Evolutionary conservation across 1,284 basidiomycete genomes (phyloP), one percentile per base, ranked within the genome.

Genomic region (Cryptococcus amylolentus): DNA sequence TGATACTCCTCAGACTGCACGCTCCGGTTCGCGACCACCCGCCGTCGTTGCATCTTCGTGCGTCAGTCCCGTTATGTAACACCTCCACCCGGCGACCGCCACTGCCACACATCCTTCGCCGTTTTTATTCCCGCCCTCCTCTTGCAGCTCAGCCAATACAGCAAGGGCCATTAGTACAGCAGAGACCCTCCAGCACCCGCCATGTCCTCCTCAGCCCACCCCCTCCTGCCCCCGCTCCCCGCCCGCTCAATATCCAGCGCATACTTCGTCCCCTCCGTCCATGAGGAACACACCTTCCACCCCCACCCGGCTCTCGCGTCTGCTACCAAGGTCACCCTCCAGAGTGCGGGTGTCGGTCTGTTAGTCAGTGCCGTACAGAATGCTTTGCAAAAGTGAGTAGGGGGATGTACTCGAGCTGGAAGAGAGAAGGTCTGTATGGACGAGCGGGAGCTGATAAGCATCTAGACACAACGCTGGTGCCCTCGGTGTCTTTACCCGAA

Each of bases 291-390:
- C 39, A 55, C 61, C 57, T 78, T 70, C 65, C 71, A 73, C 58
- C 67, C 69, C 27, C 68, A 76, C 49, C 54, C 64, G 28, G 64
- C 70, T 8, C 56, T 76, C 54, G 55, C 56, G 28, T 56, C 66
- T 66, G 85, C 88, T 28, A 80, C 85, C 9, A 80, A 79, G 16
- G 80, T 85, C 42, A 88, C 84, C 41, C 77, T 88, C 16, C 86
- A 90, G 72, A 83, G 84, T 55, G 88, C 84, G 42, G 83, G 82
- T 56, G 84, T 89, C 54, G 91, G 91, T 46, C 80, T 86, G 58
- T 82, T 91, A 71, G 84, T 90, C 75, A 88, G 88, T 69, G 81
- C 88, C 23, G 81, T 92, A 43, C 90, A 92, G 78, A 93, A 93
- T 81, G 87, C 91, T 44, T 79, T 95, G 61, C 84, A 85, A 50